Evolutionary conservation across 768 basidiomycete species (phyloP), one percentile per base, ranked within the genome.

Genomic region (Rhodotorula babjevae): DNA sequence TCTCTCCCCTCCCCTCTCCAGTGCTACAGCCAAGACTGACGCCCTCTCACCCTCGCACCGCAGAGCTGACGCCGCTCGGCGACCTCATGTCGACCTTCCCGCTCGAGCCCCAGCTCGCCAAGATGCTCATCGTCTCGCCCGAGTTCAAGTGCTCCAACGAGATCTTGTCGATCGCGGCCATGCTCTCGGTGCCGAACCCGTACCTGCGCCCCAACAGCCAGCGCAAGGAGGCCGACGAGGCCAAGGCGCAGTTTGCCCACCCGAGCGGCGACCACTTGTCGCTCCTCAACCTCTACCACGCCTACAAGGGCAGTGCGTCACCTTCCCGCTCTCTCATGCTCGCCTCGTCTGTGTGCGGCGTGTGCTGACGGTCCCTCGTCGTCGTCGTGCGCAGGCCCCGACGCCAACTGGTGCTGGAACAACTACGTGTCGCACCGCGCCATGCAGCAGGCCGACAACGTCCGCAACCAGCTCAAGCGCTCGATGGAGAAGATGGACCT

Each of bases 231-330:
- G 94, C 96, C 25, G 95, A 97, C 79, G 87, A 87, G 49, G 94
- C 96, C 9, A 97, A 96, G 81, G 89, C 90, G 4, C 76, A 89
- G 72, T 84, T 98, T 65, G 89, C 88, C 16, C 89, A 97, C 61
- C 96, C 95, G 0, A 92, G 93, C 71, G 91, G 96, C n/a, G 96
- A 99, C 79, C 96, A 99, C 80, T 82, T 98, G 52, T 96, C 92
- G 1, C 82, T 99, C 46, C 85, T 98, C 50, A 99, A 98, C 79
- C 92, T 98, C 9, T 98, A 92, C 81, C 96, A 97, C 80, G 87
- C 91, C 76, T 97, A 95, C 81, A 86, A 87, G 76, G 84, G 86
- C 60, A 61, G 60, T 61, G 60, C 42, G 60, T 61, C 16, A 4
- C 19, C 19, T 11, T 60, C 15, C 33, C 53, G 12, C 14, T 33